Evolutionary conservation across 2,329 filamentous ascomycete species (phyloP).

Genomic region (Hysterium pulicare): DNA sequence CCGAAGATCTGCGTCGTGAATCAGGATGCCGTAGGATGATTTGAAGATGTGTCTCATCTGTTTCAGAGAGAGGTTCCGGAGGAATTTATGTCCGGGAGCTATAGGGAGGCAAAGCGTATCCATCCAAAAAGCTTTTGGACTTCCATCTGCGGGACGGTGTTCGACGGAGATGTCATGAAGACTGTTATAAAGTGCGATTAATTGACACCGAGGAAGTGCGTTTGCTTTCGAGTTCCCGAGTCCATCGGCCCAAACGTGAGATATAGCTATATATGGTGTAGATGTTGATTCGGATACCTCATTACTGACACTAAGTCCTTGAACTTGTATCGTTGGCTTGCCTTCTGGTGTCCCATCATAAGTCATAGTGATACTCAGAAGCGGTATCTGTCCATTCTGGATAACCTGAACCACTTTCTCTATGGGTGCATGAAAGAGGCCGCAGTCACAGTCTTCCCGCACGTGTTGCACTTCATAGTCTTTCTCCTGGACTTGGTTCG

Average conservation of each 20-base stretch:
- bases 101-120: slow-evolving; percentile 18
- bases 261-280: slow-evolving; percentile 8
- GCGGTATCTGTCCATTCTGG: neutral
- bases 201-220: slow-evolving; percentile 7
- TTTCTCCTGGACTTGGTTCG: neutral
- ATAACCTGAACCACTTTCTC: neutral
- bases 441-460: neutral
- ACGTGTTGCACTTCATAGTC: neutral
- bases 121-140: slow-evolving; percentile 12
- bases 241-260: slow-evolving; percentile 13
- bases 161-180: neutral
- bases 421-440: neutral
- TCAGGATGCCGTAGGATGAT: slow-evolving; percentile 7
- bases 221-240: slow-evolving; percentile 10
- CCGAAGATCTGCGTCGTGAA: slow-evolving; percentile 8
- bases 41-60: slow-evolving; percentile 15
- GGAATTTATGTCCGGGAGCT: neutral
- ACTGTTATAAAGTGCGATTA: neutral
- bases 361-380: neutral
- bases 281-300: neutral
- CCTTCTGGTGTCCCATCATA: neutral
- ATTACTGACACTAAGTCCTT: neutral
- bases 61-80: slow-evolving; percentile 8
- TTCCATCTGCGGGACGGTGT: neutral
- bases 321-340: neutral